phyloP scores from a whole-genome alignment of 2,329 filamentous ascomycete genomes.

The Aureobasidium subglaciale region DNA sequence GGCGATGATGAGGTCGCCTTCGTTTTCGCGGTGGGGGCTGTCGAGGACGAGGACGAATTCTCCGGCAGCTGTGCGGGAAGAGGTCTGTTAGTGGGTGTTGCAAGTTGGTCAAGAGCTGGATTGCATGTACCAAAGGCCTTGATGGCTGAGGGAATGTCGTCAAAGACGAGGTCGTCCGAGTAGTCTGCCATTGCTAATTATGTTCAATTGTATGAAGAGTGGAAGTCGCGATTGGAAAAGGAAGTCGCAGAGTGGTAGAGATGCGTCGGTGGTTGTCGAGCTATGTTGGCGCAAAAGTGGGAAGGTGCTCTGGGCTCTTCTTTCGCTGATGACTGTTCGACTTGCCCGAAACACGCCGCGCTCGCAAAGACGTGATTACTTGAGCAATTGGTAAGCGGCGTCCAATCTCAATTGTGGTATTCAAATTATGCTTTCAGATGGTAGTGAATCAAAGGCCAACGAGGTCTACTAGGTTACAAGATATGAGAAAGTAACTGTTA shows the following conservation, averaged over 20 bases:
- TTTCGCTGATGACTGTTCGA: conserved; percentile 3
- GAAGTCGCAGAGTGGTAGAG: neutral
- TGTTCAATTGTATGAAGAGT: neutral
- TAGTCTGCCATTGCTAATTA: conserved; percentile 5
- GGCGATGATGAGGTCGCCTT: conserved; percentile 95
- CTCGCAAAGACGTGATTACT: neutral
- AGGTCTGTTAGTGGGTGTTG: conserved; percentile 1
- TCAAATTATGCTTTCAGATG: neutral
- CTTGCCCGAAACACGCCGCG: neutral
- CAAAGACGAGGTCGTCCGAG: conserved; percentile 23
- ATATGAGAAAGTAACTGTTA: neutral
- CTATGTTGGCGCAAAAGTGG: neutral
- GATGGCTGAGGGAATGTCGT: conserved; percentile 35
- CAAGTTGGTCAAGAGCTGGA: neutral
- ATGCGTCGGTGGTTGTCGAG: neutral
- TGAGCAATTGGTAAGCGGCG: conserved; percentile 6
- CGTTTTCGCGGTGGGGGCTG: conserved; percentile 86
- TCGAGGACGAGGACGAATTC: conserved; percentile 97
- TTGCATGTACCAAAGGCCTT: conserved; percentile 30
- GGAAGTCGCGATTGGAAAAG: neutral
- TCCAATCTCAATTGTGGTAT: neutral
- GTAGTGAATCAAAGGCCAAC: too few relatives aligned
- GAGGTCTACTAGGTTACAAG: too few relatives aligned
- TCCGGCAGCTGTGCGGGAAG: conserved; percentile 42
- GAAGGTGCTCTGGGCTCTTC: neutral